These are phyloP conservation scores for Stentor roeselii DNA, from an alignment of 73 alveolate genomes.

Conservation along the genomic window DNA sequence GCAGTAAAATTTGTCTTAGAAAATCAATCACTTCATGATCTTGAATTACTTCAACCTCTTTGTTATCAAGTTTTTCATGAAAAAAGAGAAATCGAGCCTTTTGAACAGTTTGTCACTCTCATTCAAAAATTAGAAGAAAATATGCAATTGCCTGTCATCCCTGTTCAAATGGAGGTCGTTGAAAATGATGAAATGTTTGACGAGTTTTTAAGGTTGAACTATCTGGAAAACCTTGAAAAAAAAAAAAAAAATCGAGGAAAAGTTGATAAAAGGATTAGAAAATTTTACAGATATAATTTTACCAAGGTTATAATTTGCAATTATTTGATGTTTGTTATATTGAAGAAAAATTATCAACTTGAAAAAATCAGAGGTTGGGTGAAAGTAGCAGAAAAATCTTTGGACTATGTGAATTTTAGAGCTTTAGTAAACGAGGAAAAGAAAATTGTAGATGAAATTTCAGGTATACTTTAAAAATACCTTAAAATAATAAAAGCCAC, in stretches of 20 bases:
- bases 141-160: not conserved
- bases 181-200: not conserved
- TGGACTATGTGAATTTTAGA: not conserved
- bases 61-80: not conserved
- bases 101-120: not conserved
- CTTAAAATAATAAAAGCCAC: no score
- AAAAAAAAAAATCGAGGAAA: not conserved
- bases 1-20: not conserved
- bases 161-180: not conserved
- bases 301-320: not conserved
- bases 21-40: not conserved
- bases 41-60: not conserved
- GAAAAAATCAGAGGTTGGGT: not conserved
- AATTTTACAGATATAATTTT: no score
- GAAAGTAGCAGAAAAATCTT: not conserved
- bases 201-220: not conserved
- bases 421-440: not conserved
- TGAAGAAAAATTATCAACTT: not conserved
- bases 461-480: not conserved
- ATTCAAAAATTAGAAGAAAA: not conserved
- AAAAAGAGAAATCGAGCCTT: not conserved
- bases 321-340: not conserved
- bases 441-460: not conserved
- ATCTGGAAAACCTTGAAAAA: not conserved
- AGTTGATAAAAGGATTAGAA: not conserved